Evolutionary conservation across 1,284 basidiomycete genomes (phyloP).

Genomic region (Boletellus deceptivus): DNA sequence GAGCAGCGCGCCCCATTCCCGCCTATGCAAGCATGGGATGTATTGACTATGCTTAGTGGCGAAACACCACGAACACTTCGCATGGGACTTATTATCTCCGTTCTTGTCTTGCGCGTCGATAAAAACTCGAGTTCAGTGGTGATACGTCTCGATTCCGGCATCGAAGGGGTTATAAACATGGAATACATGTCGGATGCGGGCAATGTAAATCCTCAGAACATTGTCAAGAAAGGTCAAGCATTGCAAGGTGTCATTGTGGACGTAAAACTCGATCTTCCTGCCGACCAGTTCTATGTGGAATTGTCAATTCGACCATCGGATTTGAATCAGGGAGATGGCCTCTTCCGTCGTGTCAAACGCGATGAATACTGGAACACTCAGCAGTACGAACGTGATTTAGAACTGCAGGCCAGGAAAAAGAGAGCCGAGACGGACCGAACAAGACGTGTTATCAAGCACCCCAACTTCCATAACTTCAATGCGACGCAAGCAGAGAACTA

Average conservation of each 20-base stretch:
- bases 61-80: conserved; percentile 83
- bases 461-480: conserved; percentile 97
- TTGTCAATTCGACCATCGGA: conserved; percentile 77
- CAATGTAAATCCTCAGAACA: conserved; percentile 42
- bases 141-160: conserved; percentile 86
- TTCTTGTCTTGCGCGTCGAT: conserved; percentile 63
- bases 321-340: conserved; percentile 62
- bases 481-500: conserved; percentile 87
- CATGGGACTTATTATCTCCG: conserved; percentile 83
- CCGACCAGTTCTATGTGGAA: conserved; percentile 70
- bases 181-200: conserved; percentile 61
- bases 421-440: conserved; percentile 74
- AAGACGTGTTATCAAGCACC: conserved; percentile 93
- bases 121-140: conserved; percentile 43
- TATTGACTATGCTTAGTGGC: conserved; percentile 94
- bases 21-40: conserved; percentile 72
- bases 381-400: conserved; percentile 68
- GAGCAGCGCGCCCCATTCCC: conserved; percentile 76
- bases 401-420: conserved; percentile 81
- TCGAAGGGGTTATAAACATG: conserved; percentile 80
- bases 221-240: conserved; percentile 74
- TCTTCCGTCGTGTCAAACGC: conserved; percentile 59
- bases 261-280: conserved; percentile 61
- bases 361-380: conserved; percentile 71
- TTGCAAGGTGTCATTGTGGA: conserved; percentile 81